Conservation (phyloP, 208 protist genomes). For the Strigomonas galati region DNA sequence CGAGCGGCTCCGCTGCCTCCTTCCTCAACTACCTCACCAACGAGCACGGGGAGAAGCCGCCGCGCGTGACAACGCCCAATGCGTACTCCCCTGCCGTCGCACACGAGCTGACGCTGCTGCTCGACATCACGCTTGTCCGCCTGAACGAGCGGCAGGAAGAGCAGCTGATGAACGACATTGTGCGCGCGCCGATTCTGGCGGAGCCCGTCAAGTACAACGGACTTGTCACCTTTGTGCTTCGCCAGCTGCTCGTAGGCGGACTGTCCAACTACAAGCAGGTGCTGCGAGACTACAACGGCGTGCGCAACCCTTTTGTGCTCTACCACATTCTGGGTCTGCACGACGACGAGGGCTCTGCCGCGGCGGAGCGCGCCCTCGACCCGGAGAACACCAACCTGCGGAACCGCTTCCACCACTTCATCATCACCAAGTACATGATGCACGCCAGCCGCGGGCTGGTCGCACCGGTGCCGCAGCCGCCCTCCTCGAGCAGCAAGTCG, state of each 20-base stretch:
- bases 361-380: slow-evolving; percentile 42
- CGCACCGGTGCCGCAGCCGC: slow-evolving; percentile 37
- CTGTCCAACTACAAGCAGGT: slow-evolving; percentile 15
- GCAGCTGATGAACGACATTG: slow-evolving; percentile 64
- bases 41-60: slow-evolving; percentile 2
- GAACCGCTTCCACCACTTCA: slow-evolving; percentile 59
- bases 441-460: slow-evolving; percentile 36
- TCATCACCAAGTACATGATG: slow-evolving; percentile 67
- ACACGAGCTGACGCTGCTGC: slow-evolving; percentile 45
- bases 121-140: slow-evolving; percentile 61
- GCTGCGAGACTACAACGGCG: slow-evolving; percentile 35
- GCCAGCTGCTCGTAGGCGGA: slow-evolving; percentile 31
- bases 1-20: slow-evolving; percentile 20
- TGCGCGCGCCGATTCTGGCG: slow-evolving; percentile 53
- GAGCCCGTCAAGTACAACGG: slow-evolving; percentile 71
- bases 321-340: slow-evolving; percentile 72
- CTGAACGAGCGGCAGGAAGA: slow-evolving; percentile 76
- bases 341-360: slow-evolving; percentile 57
- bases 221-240: slow-evolving; percentile 64
- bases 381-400: slow-evolving; percentile 36
- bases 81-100: slow-evolving; percentile 58
- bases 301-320: slow-evolving; percentile 42
- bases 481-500: slow-evolving; percentile 11
- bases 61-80: slow-evolving; percentile 9
- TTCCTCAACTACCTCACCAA: slow-evolving; percentile 35